Conservation (phyloP, 345 rosid genomes). For the Iberis pinnata region DNA sequence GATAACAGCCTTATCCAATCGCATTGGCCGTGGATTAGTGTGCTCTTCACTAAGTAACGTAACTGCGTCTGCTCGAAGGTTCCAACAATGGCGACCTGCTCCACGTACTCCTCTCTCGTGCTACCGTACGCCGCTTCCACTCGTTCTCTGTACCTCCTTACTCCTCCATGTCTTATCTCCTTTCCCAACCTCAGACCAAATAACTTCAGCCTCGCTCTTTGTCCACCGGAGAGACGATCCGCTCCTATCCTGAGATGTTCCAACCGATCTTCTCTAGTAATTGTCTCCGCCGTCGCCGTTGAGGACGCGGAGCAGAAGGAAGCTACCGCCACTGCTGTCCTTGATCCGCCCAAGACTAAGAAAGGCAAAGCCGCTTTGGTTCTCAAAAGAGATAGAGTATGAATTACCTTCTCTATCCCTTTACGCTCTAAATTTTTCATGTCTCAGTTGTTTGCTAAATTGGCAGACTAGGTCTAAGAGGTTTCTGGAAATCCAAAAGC, state of each 20-base stretch:
- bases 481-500: slow-evolving; percentile 92
- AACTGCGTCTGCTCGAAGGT: no score
- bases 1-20: no score
- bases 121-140: no score
- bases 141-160: no score
- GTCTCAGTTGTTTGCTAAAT: slow-evolving; percentile 21
- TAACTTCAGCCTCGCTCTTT: no score
- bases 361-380: slow-evolving; percentile 80
- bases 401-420: not conserved
- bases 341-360: slow-evolving; percentile 57
- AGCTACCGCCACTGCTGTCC: slow-evolving; percentile 30
- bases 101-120: no score
- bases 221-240: slow-evolving; percentile 17
- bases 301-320: slow-evolving; percentile 40
- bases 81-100: no score
- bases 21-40: no score
- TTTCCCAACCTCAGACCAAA: no score
- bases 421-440: not conserved
- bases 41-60: no score
- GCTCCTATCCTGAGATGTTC: slow-evolving; percentile 14
- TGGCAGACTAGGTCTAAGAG: slow-evolving; percentile 95
- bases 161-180: no score
- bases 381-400: slow-evolving; percentile 86
- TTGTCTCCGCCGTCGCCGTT: slow-evolving; percentile 42
- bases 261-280: slow-evolving; percentile 20